These are phyloP conservation scores for Pythium folliculosum DNA, from an alignment of 352 stramenopile genomes.

Conservation along the genomic window DNA sequence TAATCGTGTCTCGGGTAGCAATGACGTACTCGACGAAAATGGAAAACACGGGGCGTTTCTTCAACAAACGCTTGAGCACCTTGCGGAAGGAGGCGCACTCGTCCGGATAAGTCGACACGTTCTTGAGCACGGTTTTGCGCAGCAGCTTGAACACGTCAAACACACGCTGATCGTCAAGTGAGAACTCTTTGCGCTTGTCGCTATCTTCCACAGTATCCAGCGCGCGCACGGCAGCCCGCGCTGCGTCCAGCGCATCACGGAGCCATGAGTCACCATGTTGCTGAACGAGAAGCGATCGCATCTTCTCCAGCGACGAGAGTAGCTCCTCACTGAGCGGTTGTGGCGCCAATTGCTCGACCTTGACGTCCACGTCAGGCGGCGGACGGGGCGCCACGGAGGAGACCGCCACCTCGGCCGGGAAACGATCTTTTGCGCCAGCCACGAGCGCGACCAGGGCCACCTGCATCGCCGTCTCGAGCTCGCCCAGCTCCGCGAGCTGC, in stretches of 20 bases:
- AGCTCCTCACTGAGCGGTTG: not conserved
- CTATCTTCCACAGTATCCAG: not conserved
- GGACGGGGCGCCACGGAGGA: too few species aligned
- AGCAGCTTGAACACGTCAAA: conserved; percentile 23
- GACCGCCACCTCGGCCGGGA: not conserved
- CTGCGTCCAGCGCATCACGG: conserved; percentile 20
- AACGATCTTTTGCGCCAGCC: conserved; percentile 16
- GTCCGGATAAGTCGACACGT: not conserved
- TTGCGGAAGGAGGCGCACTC: conserved; percentile 10
- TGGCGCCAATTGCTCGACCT: not conserved
- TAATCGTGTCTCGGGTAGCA: not conserved
- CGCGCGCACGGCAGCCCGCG: conserved; percentile 6
- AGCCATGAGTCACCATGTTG: conserved; percentile 19
- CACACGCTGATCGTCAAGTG: conserved; percentile 6
- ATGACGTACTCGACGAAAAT: conserved; percentile 22
- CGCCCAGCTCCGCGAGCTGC: conserved; percentile 40
- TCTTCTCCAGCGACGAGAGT: conserved; percentile 2
- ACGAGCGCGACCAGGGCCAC: not conserved
- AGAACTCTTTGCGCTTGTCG: not conserved
- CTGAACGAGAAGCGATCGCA: conserved; percentile 19
- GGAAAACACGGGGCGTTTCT: conserved; percentile 17
- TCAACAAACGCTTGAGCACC: conserved; percentile 17
- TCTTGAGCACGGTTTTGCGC: conserved; percentile 21
- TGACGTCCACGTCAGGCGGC: not conserved
- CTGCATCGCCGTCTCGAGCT: conserved; percentile 27